A percentile compares a stretch with the other conserved stretches of the same genome.
Evolutionary conservation across 2,329 filamentous ascomycete species (phyloP).

Genomic region (Hypoxylon sp.): DNA sequence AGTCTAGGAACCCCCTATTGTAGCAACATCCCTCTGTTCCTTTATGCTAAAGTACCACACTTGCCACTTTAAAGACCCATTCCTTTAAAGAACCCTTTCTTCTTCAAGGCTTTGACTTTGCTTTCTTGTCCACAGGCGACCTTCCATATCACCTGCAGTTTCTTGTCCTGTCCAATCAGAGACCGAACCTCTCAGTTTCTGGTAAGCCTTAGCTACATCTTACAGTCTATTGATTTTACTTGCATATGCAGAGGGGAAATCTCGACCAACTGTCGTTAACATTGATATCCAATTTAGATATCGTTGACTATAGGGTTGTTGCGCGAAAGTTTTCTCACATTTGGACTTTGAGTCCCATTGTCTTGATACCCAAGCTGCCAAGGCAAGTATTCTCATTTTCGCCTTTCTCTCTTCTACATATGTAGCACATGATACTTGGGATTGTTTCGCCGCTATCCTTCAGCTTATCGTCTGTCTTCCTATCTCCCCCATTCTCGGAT

Average conservation of each 20-base stretch:
- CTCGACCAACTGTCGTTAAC: conserved; percentile 9
- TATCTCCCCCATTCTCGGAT: too few species aligned
- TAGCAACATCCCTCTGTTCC: conserved; percentile 17
- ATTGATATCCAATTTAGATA: too few species aligned
- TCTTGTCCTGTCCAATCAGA: conserved; percentile 10
- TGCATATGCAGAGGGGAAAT: conserved; percentile 1
- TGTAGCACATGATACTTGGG: neutral
- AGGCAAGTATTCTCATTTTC: conserved; percentile 9
- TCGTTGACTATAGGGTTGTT: conserved; percentile 7
- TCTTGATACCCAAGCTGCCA: too few species aligned
- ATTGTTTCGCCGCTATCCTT: neutral
- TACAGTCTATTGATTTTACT: conserved; percentile 23
- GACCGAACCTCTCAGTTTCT: conserved; percentile 10
- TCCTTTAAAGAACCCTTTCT: conserved; percentile 8
- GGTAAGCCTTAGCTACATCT: conserved; percentile 12
- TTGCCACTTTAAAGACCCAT: conserved; percentile 12
- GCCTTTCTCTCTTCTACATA: neutral
- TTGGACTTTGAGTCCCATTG: neutral
- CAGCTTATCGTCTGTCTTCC: too few species aligned
- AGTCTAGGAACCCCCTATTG: conserved; percentile 24
- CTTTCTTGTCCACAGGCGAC: conserved; percentile 2
- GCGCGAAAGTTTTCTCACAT: conserved; percentile 4
- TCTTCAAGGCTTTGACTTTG: conserved; percentile 9
- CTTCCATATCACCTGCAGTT: conserved; percentile 27
- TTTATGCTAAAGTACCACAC: conserved; percentile 17